Evolutionary conservation across 2,329 filamentous ascomycete species (phyloP), one percentile per base, ranked within the genome.

Genomic region (Epichloe sibirici): DNA sequence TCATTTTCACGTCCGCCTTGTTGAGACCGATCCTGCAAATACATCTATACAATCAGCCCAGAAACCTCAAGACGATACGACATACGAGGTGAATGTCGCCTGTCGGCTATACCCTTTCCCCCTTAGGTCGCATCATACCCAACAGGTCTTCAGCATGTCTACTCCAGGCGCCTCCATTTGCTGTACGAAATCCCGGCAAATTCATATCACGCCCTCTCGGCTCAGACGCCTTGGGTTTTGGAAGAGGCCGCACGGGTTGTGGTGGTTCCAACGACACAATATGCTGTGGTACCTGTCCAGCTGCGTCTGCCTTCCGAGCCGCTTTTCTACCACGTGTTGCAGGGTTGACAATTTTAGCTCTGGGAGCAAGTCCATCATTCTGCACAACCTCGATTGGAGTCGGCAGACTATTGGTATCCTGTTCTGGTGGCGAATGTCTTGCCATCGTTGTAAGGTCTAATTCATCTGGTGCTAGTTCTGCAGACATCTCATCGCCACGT

Each of bases 71-170:
- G 5, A 17, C 39, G 9, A 7, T 3, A 17, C 5, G 23, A 8
- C 4, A 9, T 8, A 15, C 4, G 11, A 28, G 21, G 28, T 35
- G 34, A 31, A 17, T 17, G 12, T 15, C 49, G 35, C 31, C 23
- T 31, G 9, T 56, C 45, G 55, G 23, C 49, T 49, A 35, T 52
- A 47, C 35, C 53, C 54, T 17, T 38, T 52, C 55, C 49, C 53
- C 57, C 64, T 47, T 69, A 38, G 82, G 83, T 47, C 79, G 72
- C 61, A 74, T 79, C 60, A 71, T 77, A 39, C 78, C 81, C 56
- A 88, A 77, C 46, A 88, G 61, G 63, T 88, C 84, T 57, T 79
- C 74, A 0, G 84, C 83, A 61, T 87, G 83, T 25, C 74, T 76
- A 58, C 82, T 86, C 84, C 84, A 88, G 0, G 84, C 78, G 3